Evolutionary conservation across 768 basidiomycete species (phyloP).

Genomic region (Exsudoporus frostii): DNA sequence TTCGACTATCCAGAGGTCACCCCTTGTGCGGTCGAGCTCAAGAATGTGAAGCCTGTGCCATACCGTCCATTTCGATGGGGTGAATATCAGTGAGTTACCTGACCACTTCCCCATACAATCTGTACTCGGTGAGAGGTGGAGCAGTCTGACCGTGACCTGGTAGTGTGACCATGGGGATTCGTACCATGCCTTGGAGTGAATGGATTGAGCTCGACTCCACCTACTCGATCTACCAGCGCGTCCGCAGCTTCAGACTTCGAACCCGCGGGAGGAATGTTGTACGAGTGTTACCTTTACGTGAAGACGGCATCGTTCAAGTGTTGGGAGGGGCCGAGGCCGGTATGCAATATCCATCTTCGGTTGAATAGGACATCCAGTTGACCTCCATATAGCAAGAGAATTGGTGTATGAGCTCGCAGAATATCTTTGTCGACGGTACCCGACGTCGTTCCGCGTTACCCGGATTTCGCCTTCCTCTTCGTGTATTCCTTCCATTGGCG

Average conservation of each 20-base stretch:
- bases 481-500: slow-evolving; percentile 17
- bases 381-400: slow-evolving; percentile 50
- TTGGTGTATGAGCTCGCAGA: slow-evolving; percentile 67
- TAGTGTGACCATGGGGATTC: slow-evolving; percentile 70
- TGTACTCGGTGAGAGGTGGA: neutral
- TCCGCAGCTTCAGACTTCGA: slow-evolving; percentile 52
- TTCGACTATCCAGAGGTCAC: slow-evolving; percentile 53
- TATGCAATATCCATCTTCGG: slow-evolving; percentile 4
- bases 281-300: slow-evolving; percentile 41
- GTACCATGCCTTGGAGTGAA: slow-evolving; percentile 62
- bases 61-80: slow-evolving; percentile 67
- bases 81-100: slow-evolving; percentile 52
- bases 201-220: slow-evolving; percentile 73
- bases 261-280: slow-evolving; percentile 50
- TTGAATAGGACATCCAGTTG: neutral
- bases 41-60: slow-evolving; percentile 50
- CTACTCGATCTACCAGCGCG: slow-evolving; percentile 50
- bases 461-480: slow-evolving; percentile 29
- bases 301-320: slow-evolving; percentile 36
- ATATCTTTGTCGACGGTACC: slow-evolving; percentile 62
- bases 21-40: slow-evolving; percentile 37
- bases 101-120: neutral
- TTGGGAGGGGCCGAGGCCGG: slow-evolving; percentile 32
- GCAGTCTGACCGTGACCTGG: slow-evolving; percentile 1
- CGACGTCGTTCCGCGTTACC: slow-evolving; percentile 48